These are phyloP conservation scores for Coprinopsis sp. DNA, from an alignment of 768 basidiomycete species.

Conservation along the genomic window DNA sequence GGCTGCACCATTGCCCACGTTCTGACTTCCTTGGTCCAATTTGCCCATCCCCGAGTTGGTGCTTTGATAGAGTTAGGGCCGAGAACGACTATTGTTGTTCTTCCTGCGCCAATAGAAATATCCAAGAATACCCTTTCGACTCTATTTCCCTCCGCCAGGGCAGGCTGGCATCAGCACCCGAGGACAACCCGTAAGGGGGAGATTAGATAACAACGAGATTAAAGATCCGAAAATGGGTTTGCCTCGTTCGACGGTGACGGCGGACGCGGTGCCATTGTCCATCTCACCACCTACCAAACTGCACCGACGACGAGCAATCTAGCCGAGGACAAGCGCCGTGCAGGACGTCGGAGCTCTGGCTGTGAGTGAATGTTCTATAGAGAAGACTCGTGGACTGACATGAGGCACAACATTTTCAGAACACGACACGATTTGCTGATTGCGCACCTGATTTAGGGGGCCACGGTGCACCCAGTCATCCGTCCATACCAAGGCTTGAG, in stretches of 20 bases:
- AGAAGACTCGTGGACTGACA: conserved; percentile 50
- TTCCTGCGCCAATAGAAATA: no score
- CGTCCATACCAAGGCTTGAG: conserved; percentile 9
- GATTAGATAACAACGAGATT: conserved; percentile 22
- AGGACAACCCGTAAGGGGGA: conserved; percentile 2
- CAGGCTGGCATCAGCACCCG: no score
- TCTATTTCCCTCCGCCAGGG: no score
- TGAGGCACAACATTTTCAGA: conserved; percentile 43
- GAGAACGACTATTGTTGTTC: no score
- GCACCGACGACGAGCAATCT: conserved; percentile 8
- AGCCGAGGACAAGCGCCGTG: conserved; percentile 13
- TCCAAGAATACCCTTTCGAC: no score
- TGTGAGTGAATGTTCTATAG: conserved; percentile 23
- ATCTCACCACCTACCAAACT: conserved; percentile 8
- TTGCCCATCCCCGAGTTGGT: no score
- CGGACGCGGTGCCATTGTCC: conserved; percentile 13
- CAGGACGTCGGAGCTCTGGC: conserved; percentile 11
- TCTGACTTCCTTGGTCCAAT: no score
- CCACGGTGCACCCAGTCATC: neutral
- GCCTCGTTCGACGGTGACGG: conserved; percentile 23
- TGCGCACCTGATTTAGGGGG: conserved; percentile 16
- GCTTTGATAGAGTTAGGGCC: no score
- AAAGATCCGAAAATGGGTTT: conserved; percentile 24
- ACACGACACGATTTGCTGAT: conserved; percentile 28
- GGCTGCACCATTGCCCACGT: no score